These are phyloP conservation scores for Leucogyrophana mollusca DNA, from an alignment of 768 basidiomycete genomes.

Conservation along the genomic window DNA sequence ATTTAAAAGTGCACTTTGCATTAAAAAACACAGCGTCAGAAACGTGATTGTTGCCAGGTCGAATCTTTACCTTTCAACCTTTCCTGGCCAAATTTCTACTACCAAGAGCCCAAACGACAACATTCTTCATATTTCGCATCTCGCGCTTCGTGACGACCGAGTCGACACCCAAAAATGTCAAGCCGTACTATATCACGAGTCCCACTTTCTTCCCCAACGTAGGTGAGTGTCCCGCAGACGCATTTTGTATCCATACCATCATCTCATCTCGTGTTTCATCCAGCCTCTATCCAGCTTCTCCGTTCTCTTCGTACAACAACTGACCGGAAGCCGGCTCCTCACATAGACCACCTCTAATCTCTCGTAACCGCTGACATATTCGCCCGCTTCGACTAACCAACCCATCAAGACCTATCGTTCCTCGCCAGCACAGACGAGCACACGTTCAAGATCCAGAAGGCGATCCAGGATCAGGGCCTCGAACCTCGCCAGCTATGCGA, in stretches of 20 bases:
- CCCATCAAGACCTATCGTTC: constrained; percentile 54
- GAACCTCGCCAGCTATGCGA: constrained; percentile 71
- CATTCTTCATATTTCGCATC: too few species aligned
- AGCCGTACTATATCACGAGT: constrained; percentile 85
- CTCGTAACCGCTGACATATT: constrained; percentile 79
- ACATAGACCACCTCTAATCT: constrained; percentile 87
- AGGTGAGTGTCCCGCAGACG: constrained; percentile 39
- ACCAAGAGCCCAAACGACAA: too few species aligned
- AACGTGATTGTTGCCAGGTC: too few species aligned
- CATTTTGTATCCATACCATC: too few species aligned
- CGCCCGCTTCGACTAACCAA: constrained; percentile 64
- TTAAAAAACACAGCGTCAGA: too few species aligned
- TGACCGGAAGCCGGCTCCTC: constrained; percentile 51
- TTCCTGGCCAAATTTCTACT: too few species aligned
- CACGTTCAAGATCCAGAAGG: constrained; percentile 88
- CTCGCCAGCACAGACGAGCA: constrained; percentile 90
- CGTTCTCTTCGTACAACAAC: neutral
- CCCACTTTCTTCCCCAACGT: constrained; percentile 96
- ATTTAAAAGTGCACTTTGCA: too few species aligned
- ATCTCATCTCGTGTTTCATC: too few species aligned
- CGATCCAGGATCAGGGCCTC: constrained; percentile 56
- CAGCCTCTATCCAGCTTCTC: too few species aligned
- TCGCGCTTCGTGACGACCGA: too few species aligned
- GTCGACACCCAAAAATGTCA: too few species aligned
- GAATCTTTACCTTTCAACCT: too few species aligned